These are phyloP conservation scores for Paramecium tetraurelia DNA, from an alignment of 73 alveolate species.

Conservation along the genomic window DNA sequence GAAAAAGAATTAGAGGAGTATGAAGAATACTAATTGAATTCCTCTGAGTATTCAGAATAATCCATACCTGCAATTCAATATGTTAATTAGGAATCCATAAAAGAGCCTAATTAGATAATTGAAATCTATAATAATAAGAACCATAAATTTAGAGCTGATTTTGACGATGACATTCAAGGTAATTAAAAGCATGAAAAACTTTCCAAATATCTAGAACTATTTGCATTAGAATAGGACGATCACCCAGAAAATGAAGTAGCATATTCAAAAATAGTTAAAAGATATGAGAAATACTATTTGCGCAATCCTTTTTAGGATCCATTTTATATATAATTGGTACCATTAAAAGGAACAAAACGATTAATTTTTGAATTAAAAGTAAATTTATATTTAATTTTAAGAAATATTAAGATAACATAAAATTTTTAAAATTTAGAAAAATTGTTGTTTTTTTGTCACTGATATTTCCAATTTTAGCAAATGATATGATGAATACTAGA, in stretches of 20 bases:
- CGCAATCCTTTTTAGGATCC: constrained; percentile 6
- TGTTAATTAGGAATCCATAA: not conserved
- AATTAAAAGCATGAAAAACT: not conserved
- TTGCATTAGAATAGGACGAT: not conserved
- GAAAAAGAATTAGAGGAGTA: not conserved
- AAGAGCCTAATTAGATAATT: not conserved
- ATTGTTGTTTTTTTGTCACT: not conserved
- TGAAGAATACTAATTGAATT: not conserved
- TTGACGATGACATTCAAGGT: not conserved
- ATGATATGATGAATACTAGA: not conserved
- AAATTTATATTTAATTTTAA: not conserved
- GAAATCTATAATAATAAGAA: not conserved
- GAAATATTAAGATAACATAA: not conserved
- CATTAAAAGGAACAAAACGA: not conserved
- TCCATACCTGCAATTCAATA: not conserved
- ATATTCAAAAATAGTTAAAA: not conserved
- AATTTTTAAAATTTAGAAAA: not conserved
- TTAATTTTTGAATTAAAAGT: not conserved
- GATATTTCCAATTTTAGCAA: not conserved
- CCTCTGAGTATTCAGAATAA: not conserved
- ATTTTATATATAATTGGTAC: not conserved
- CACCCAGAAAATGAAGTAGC: not conserved
- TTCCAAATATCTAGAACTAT: not conserved
- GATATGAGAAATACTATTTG: not conserved
- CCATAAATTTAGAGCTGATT: not conserved